Evolutionary conservation across 257 asterid genomes (phyloP).

Genomic region (Vinca minor): DNA sequence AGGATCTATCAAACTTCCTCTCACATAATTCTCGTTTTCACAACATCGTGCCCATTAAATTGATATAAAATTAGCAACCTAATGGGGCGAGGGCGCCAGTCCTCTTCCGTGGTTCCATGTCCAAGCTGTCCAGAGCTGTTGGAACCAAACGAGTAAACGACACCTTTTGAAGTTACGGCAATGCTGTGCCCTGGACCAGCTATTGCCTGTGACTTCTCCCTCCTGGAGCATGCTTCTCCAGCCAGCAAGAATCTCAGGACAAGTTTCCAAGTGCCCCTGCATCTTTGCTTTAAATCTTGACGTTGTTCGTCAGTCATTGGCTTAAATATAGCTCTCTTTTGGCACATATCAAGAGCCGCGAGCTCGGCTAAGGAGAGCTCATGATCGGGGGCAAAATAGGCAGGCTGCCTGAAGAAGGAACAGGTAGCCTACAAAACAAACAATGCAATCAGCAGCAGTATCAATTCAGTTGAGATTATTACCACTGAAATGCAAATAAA

Average conservation of each 20-base stretch:
- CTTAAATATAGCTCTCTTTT: slow-evolving; percentile 74
- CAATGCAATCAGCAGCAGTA: slow-evolving; percentile 32
- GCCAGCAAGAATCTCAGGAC: slow-evolving; percentile 78
- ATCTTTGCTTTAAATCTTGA: slow-evolving; percentile 49
- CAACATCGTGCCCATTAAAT: slow-evolving; percentile 8
- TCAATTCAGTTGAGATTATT: slow-evolving; percentile 27
- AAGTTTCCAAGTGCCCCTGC: slow-evolving; percentile 95
- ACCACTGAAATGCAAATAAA: slow-evolving; percentile 4
- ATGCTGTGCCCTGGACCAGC: too few species aligned
- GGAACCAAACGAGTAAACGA: too few species aligned
- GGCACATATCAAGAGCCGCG: slow-evolving; percentile 98
- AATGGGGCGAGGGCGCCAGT: slow-evolving; percentile 61
- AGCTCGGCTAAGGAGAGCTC: slow-evolving; percentile 92
- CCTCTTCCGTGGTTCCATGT: slow-evolving; percentile 78
- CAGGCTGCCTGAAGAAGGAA: slow-evolving; percentile 84
- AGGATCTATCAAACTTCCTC: slow-evolving; percentile 20
- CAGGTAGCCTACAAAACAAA: slow-evolving; percentile 73
- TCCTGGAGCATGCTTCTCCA: too few species aligned
- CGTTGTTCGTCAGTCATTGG: too few species aligned
- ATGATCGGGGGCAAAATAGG: slow-evolving; percentile 62
- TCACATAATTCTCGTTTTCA: slow-evolving; percentile 3
- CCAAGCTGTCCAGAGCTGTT: slow-evolving; percentile 95
- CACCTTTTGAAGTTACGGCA: too few species aligned
- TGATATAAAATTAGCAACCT: slow-evolving; percentile 37
- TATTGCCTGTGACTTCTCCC: too few species aligned